Evolutionary conservation across 2,329 filamentous ascomycete genomes (phyloP).

Genomic region (Bertia moriformis): DNA sequence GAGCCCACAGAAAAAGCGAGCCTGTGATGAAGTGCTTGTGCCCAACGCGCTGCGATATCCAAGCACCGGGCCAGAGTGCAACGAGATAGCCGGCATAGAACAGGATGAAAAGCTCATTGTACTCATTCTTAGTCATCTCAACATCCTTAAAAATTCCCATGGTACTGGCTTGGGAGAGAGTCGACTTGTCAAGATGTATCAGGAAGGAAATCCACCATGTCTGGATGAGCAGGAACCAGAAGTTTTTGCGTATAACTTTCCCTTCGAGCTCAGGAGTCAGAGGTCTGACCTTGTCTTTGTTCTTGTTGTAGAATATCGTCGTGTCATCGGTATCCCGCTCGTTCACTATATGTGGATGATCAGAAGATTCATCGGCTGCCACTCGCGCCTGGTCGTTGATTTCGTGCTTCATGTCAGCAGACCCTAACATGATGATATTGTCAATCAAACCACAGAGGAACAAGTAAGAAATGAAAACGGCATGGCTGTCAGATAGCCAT

Average conservation of each 20-base stretch:
- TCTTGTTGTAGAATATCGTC: slow-evolving; percentile 9
- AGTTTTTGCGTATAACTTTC: slow-evolving; percentile 8
- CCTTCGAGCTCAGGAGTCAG: slow-evolving; percentile 4
- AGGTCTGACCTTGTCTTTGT: slow-evolving; percentile 5
- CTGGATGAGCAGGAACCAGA: slow-evolving; percentile 9
- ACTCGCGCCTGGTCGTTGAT: too few species aligned
- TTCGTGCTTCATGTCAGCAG: too few species aligned
- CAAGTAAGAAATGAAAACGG: too few species aligned
- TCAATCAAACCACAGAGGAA: too few species aligned
- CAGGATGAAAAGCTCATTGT: slow-evolving; percentile 9
- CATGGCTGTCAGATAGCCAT: too few species aligned
- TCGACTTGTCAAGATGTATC: slow-evolving; percentile 11
- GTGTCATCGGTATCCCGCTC: slow-evolving; percentile 9
- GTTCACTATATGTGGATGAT: slow-evolving; percentile 3
- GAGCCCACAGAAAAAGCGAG: slow-evolving; percentile 8
- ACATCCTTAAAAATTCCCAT: slow-evolving; percentile 12
- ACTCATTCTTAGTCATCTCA: slow-evolving; percentile 8
- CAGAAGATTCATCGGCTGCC: too few species aligned
- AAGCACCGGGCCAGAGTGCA: slow-evolving; percentile 9
- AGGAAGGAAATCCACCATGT: slow-evolving; percentile 6
- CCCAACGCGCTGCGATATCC: slow-evolving; percentile 8
- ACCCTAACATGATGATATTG: too few species aligned
- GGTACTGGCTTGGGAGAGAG: slow-evolving; percentile 8
- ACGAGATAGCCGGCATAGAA: slow-evolving; percentile 10
- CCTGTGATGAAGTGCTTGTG: slow-evolving; percentile 10